A percentile compares a stretch with the other conserved stretches of the same genome.
phyloP scores from a whole-genome alignment of 2,329 filamentous ascomycete species.

The Myriosclerotinia curreyana region DNA sequence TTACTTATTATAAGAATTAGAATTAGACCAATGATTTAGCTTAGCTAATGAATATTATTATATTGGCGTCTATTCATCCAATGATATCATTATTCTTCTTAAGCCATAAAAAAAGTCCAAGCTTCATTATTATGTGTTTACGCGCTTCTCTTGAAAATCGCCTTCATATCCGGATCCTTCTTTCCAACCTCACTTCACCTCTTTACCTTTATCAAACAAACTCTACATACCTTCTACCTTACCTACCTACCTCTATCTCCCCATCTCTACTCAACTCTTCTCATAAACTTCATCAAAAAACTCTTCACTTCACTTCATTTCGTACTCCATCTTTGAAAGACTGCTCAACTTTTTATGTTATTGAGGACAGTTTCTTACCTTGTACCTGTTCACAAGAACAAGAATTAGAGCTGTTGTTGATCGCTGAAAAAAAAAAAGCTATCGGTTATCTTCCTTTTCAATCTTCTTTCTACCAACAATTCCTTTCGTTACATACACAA shows the following conservation, averaged over 20 bases:
- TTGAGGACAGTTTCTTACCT: slow-evolving; percentile 20
- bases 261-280: neutral
- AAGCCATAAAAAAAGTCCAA: neutral
- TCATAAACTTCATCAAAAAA: slow-evolving; percentile 14
- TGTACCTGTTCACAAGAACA: slow-evolving; percentile 17
- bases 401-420: slow-evolving; percentile 24
- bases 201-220: slow-evolving; percentile 1
- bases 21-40: neutral
- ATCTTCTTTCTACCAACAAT: slow-evolving; percentile 21
- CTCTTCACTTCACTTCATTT: neutral
- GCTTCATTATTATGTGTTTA: neutral
- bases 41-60: neutral
- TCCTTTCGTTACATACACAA: slow-evolving; percentile 21
- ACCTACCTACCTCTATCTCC: neutral
- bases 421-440: slow-evolving; percentile 14
- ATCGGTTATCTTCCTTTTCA: slow-evolving; percentile 7
- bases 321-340: slow-evolving; percentile 3
- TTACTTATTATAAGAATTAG: too few species aligned
- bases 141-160: neutral
- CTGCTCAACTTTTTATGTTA: slow-evolving; percentile 12
- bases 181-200: neutral
- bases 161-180: neutral
- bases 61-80: slow-evolving; percentile 2
- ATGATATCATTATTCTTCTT: neutral
- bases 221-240: neutral